Conservation (phyloP, 176 grass and related monocot genomes). For the Musa itinerans region DNA sequence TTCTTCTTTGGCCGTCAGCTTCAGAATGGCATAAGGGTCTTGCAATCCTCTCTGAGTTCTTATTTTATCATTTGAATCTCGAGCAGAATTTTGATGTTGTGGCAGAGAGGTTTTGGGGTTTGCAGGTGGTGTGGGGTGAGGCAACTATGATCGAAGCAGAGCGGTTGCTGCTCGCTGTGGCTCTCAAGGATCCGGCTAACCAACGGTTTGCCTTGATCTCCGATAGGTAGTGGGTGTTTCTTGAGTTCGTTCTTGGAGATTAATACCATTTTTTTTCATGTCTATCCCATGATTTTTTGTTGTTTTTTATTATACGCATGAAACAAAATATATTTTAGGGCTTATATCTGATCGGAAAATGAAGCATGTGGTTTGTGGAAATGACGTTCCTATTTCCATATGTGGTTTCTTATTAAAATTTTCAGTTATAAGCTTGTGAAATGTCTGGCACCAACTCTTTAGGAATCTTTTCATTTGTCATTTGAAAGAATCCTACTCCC, state of each 20-base stretch:
- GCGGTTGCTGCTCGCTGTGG: constrained; percentile 52
- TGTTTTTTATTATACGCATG: too few species aligned
- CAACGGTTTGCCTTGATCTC: constrained; percentile 84
- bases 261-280: background rate
- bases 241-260: background rate
- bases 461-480: too few species aligned
- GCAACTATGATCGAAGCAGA: constrained; percentile 91
- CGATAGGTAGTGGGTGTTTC: constrained; percentile 44
- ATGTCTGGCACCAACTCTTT: too few species aligned
- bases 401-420: too few species aligned
- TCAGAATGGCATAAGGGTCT: constrained; percentile 59
- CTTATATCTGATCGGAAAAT: background rate
- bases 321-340: background rate
- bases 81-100: background rate
- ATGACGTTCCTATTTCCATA: too few species aligned
- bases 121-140: constrained; percentile 87
- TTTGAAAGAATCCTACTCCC: too few species aligned
- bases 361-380: background rate
- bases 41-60: background rate
- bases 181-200: constrained; percentile 71
- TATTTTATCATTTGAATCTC: background rate
- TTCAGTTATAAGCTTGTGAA: too few species aligned
- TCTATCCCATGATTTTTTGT: too few species aligned
- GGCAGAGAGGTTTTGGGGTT: constrained; percentile 16
- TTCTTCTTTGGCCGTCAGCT: constrained; percentile 75